Conservation (phyloP, 2,329 filamentous ascomycete species). For the Emergomyces pasteurianus region DNA sequence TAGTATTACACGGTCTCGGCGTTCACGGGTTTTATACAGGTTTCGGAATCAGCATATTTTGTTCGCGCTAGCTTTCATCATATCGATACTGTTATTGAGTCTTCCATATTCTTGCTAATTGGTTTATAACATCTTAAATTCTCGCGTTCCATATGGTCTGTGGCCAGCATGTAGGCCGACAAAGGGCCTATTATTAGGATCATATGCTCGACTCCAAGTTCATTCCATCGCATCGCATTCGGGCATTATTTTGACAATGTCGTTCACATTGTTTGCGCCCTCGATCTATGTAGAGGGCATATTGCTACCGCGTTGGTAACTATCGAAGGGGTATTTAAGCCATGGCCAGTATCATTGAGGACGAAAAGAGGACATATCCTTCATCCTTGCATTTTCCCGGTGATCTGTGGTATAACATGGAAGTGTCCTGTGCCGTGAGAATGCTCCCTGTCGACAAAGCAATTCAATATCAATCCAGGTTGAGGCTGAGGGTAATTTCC, state of each 20-base stretch:
- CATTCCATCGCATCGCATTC: too few relatives aligned
- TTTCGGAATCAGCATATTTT: neutral
- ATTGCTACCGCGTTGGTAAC: neutral
- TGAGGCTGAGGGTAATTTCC: too few relatives aligned
- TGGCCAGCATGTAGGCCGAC: neutral
- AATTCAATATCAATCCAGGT: too few relatives aligned
- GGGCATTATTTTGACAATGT: too few relatives aligned
- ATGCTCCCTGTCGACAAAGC: neutral
- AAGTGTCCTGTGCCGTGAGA: neutral
- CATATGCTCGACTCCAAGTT: neutral
- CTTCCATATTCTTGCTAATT: neutral
- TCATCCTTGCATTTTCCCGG: conserved; percentile 28
- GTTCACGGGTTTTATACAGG: neutral
- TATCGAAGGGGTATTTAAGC: neutral
- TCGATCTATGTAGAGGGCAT: too few relatives aligned
- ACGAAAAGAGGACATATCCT: conserved; percentile 56
- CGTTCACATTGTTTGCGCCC: neutral
- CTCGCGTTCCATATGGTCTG: neutral
- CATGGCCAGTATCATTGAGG: conserved; percentile 45
- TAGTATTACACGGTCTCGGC: neutral
- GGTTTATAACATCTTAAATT: neutral
- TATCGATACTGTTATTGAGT: neutral
- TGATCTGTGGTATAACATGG: neutral
- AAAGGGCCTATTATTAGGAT: neutral
- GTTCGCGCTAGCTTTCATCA: neutral